Evolutionary conservation across 768 basidiomycete species (phyloP), one percentile per base, ranked within the genome.

Genomic region (Flagelloscypha sp.): DNA sequence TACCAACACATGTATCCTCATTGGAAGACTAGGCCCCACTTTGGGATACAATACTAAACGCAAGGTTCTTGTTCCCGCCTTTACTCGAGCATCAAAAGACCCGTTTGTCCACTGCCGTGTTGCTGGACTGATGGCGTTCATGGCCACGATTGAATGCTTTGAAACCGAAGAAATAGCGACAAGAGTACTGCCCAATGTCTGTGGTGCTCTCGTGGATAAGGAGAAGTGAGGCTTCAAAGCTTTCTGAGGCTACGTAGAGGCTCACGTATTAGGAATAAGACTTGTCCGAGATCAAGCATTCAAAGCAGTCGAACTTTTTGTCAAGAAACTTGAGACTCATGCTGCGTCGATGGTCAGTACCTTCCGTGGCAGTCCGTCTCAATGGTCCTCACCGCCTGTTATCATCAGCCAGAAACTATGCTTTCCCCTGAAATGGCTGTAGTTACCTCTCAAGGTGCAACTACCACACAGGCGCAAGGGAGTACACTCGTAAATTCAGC

Each of bases 61-160:
- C 46, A 98, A 98, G 51, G 90, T 99, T n/a, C 75, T 99, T 5
- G 87, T 97, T 1, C 90, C 93, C 3, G 95, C 95, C 4, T 97
- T 98, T 56, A 72, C 83, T 3, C 72, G 89, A 29, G 85, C 88
- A 2, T 53, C 97, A 24, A 90, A 89, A 53, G 95, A 99, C 52
- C 57, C 75, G 0, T 98, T 98, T 54, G 80, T 94, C 0, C 94
- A 94, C 54, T 82, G 90, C 3, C 70, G 95, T 25, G 88, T 94
- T 2, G 94, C 95, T 0, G 94, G 89, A 0, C 55, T 98, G 23
- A 92, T 92, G 88, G 86, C 89, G 15, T 79, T 97, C 45, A 95
- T 90, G 80, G 92, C 93, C 4, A 90, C 88, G 1, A 74, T 82
- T 16, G 92, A 95, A 24, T 84, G 83, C 42, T 98, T 85, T 45